Conservation (phyloP, 495 filamentous ascomycete species). For the Baudoinia panamericana region DNA sequence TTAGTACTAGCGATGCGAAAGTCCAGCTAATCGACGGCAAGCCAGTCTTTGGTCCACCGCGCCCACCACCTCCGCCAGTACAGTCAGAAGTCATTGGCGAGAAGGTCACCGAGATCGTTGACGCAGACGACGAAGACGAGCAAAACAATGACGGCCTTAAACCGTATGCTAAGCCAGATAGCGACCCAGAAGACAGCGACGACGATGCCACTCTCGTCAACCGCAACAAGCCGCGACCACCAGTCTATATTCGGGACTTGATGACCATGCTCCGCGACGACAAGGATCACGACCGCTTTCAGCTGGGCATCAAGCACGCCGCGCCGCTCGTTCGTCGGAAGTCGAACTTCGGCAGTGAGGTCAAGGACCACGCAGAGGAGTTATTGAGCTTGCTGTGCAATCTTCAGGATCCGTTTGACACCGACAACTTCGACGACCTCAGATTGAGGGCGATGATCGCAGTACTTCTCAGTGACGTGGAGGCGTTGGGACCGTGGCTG, state of each 20-base stretch:
- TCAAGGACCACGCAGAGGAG: slow-evolving; percentile 70
- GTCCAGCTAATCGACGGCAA: slow-evolving; percentile 14
- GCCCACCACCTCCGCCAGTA: slow-evolving; percentile 3
- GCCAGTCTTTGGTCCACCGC: slow-evolving; percentile 12
- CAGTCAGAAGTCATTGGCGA: slow-evolving; percentile 18
- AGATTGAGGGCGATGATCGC: slow-evolving; percentile 76
- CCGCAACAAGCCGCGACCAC: slow-evolving; percentile 68
- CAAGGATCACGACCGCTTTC: slow-evolving; percentile 72
- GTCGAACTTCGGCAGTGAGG: slow-evolving; percentile 72
- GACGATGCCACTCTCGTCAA: slow-evolving; percentile 80
- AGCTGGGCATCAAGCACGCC: slow-evolving; percentile 62
- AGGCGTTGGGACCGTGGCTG: slow-evolving; percentile 71
- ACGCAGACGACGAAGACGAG: slow-evolving; percentile 23
- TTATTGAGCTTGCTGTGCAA: slow-evolving; percentile 63
- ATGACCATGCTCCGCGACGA: slow-evolving; percentile 63
- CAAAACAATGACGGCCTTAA: slow-evolving; percentile 61
- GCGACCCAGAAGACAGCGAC: slow-evolving; percentile 80
- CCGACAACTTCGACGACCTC: slow-evolving; percentile 62
- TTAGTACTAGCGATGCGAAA: no score
- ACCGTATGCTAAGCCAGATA: slow-evolving; percentile 82
- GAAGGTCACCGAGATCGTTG: slow-evolving; percentile 12
- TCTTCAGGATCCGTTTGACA: slow-evolving; percentile 65
- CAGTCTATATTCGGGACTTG: slow-evolving; percentile 87
- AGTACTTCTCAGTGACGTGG: slow-evolving; percentile 59
- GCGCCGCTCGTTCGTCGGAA: slow-evolving; percentile 77